Evolutionary conservation across 768 basidiomycete species (phyloP).

Genomic region (Paxillus ammoniavirescens): DNA sequence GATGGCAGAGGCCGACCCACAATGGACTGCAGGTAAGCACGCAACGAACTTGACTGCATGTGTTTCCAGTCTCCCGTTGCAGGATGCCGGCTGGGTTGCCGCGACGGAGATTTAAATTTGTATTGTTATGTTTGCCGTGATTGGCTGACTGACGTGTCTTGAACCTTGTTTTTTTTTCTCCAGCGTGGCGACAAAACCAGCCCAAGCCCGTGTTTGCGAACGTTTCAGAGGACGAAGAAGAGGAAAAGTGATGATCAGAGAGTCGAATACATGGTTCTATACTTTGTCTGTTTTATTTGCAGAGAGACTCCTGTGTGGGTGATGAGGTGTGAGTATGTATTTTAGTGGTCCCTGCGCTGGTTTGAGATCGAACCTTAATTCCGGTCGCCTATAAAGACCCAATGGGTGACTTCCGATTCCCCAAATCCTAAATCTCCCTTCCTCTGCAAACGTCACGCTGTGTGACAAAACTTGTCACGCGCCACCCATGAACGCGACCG

Average conservation of each 20-base stretch:
- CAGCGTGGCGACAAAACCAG: constrained; percentile 87
- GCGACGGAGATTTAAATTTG: constrained; percentile 30
- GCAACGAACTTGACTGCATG: constrained; percentile 13
- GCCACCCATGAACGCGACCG: constrained; percentile 61
- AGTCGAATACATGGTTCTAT: constrained; percentile 1
- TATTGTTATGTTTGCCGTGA: constrained; percentile 33
- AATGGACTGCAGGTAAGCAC: constrained; percentile 80
- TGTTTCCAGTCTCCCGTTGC: constrained; percentile 19
- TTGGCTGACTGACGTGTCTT: constrained; percentile 52
- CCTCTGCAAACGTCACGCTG: constrained; percentile 51
- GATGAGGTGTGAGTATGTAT: constrained; percentile 35
- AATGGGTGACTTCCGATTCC: constrained; percentile 64
- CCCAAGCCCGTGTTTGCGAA: constrained; percentile 83
- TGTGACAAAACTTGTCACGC: constrained; percentile 67
- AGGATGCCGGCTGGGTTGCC: constrained; percentile 28
- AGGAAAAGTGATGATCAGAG: constrained; percentile 49
- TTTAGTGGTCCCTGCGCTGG: constrained; percentile 70
- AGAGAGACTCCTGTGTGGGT: constrained; percentile 15
- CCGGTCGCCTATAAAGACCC: constrained; percentile 78
- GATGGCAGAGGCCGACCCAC: constrained; percentile 70
- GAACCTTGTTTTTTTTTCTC: constrained; percentile 41
- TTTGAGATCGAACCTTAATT: constrained; percentile 81
- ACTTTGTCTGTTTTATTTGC: constrained; percentile 6
- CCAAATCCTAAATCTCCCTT: constrained; percentile 63
- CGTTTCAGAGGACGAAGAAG: constrained; percentile 53